Evolutionary conservation across 192 early-diverging fungal genomes (phyloP), one percentile per base, ranked within the genome.

Genomic region (Entomortierella chlamydospora): DNA sequence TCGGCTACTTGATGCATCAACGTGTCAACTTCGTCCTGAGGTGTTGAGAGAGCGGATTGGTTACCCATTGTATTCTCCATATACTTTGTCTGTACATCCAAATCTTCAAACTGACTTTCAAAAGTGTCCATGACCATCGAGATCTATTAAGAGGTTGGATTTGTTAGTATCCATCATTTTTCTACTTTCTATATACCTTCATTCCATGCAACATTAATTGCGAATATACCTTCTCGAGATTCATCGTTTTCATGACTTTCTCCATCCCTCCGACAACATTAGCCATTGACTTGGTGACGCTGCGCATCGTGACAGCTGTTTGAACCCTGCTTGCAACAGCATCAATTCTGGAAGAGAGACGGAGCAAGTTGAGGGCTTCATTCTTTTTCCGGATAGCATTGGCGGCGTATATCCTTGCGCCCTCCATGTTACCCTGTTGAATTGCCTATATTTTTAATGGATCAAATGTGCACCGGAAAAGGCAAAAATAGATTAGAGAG

Each of bases 71-170:
- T 87, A 23, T 88, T 91, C 76, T 98, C 97, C 97, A 99, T 98
- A 83, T 97, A 98, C 70, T 92, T 87, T 12, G 98, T 95, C 83
- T 98, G 96, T 43, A 99, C 95, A 83, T 99, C 97, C 41, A 99
- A 80, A 82, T 99, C 94, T 70, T 99, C 98, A 81, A 98, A 97
- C 83, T 98, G 97, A 12, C 83, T 83, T 79, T 99, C 97, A 70
- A 99, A 98, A 72, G 93, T 95, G 84, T 98, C 98, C 97, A 99
- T 99, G n/a, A 98, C 92, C 88, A 91, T 83, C 2, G 96, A 95
- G 51, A 99, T 97, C 91, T 96, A 64, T 23, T 11, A 50, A 8
- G 9, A 23, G 30, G 20, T 60, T 62, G 10, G 34, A 37, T 7
- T 37, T 37, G 34, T n/a, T n/a, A 37, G 34, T 37, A 37, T 37